phyloP scores from a whole-genome alignment of 148 eudicot genomes.

The Amaranthus cruentus region DNA sequence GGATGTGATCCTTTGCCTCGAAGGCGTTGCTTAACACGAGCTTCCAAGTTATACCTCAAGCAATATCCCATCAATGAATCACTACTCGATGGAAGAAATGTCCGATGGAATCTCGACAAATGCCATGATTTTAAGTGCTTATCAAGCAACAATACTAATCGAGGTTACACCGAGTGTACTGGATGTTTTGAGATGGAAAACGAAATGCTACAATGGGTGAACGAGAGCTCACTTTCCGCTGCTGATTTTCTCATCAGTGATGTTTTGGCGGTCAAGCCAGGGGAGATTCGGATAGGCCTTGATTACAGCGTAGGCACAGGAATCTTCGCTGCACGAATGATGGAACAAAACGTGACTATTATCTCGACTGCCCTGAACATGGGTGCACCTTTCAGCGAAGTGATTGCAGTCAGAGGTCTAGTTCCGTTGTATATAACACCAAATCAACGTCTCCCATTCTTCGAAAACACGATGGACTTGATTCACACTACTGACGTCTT shows the following conservation, averaged over 20 bases:
- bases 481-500: conserved; percentile 75
- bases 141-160: conserved; percentile 66
- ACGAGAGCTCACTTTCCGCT: conserved; percentile 30
- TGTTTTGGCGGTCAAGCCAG: conserved; percentile 63
- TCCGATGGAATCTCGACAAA: conserved; percentile 78
- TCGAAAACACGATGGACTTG: conserved; percentile 87
- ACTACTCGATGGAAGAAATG: conserved; percentile 77
- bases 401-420: conserved; percentile 83
- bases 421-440: conserved; percentile 66
- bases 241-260: conserved; percentile 60
- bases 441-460: conserved; percentile 87
- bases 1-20: conserved; percentile 97
- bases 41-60: conserved; percentile 67
- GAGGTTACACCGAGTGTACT: conserved; percentile 65
- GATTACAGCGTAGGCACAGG: conserved; percentile 92
- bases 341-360: conserved; percentile 67
- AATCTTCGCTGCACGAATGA: conserved; percentile 88
- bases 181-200: conserved; percentile 94
- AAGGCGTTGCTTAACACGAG: conserved; percentile 86
- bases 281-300: conserved; percentile 81
- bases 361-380: conserved; percentile 82
- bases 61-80: conserved; percentile 87
- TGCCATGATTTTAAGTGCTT: conserved; percentile 73
- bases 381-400: conserved; percentile 93
- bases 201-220: conserved; percentile 80